Base-by-base conservation (phyloP, 139 green algal species). In the Chlorella sorokiniana region DNA sequence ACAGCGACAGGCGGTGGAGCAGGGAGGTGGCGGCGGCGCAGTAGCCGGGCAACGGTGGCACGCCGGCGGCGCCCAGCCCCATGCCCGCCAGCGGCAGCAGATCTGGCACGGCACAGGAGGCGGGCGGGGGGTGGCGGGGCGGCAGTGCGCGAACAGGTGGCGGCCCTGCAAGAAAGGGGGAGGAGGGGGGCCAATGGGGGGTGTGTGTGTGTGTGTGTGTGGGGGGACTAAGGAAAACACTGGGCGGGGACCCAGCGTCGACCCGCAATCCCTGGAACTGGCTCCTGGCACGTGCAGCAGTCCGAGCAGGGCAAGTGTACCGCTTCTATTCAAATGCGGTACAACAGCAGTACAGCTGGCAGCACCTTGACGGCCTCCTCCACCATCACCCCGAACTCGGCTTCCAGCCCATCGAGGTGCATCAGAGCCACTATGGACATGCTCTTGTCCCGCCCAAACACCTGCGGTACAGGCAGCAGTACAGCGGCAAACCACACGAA, bases 361-460 rank as follows among this genome's bases (percentile, higher is more conserved):
- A 1, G 22, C 20, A 72, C 65, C 65, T 52, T 6, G 8, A 54
- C 6, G 4, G 71, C 45, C 71, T 48, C 45, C 18, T 48, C 22
- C 45, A 83, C 9, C 78, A 83, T 62, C 3, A 20, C 2, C 2
- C 11, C 7, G 14, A 56, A 69, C 23, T 59, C 42, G 14, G 8
- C 11, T 29, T 71, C 65, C 42, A 72, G 63, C 37, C 45, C n/a
- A 4, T 77, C 65, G 1, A 37, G 18, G 38, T 48, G 48, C 78
- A 83, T 82, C 20, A 97, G 54, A 0, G 93, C 93, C 4, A 96
- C 91, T 1, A 94, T 91, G 64, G 81, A 91, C 84, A 97, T 94
- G 61, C 87, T 89, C 85, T 96, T 96, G 61, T 91, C 87, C 38
- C 85, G 88, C 31, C 93, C 93, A 84, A 95, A 97, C 35, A 96